Conservation (phyloP, 2,329 filamentous ascomycete genomes). For the Nemania sp. region DNA sequence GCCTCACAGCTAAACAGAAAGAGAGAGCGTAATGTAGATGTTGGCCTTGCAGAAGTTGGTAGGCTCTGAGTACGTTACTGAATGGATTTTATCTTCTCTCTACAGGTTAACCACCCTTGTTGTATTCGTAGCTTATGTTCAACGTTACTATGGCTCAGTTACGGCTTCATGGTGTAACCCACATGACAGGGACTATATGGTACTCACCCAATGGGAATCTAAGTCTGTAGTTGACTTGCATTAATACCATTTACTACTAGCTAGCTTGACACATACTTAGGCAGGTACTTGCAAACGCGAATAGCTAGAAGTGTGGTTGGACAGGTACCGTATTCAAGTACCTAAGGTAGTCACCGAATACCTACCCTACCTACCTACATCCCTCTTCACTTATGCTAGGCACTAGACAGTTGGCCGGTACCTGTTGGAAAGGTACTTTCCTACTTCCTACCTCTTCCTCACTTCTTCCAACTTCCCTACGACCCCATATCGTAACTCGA, state of each 20-base stretch:
- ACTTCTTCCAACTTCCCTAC: not conserved
- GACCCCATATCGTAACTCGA: not conserved
- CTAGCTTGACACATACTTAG: not conserved
- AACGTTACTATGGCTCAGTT: too few species aligned
- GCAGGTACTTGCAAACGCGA: not conserved
- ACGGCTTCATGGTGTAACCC: not conserved
- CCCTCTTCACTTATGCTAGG: not conserved
- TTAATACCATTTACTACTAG: not conserved
- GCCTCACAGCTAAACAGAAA: not conserved
- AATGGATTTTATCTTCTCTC: too few species aligned
- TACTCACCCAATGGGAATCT: not conserved
- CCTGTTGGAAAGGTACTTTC: not conserved
- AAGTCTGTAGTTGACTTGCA: not conserved
- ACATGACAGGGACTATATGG: not conserved
- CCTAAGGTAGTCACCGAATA: not conserved
- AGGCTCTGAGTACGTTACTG: too few species aligned
- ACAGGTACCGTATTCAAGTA: not conserved
- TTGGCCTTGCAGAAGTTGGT: not conserved
- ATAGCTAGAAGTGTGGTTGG: not conserved
- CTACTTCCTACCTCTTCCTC: not conserved
- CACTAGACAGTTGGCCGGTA: not conserved
- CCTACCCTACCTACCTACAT: not conserved
- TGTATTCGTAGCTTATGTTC: too few species aligned
- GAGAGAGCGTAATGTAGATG: not conserved
- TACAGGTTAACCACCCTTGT: too few species aligned